A percentile compares a stretch with the other conserved stretches of the same genome.
Evolutionary conservation across 371 early-diverging fungal species (phyloP).

Genomic region (Mucor circinelloides): DNA sequence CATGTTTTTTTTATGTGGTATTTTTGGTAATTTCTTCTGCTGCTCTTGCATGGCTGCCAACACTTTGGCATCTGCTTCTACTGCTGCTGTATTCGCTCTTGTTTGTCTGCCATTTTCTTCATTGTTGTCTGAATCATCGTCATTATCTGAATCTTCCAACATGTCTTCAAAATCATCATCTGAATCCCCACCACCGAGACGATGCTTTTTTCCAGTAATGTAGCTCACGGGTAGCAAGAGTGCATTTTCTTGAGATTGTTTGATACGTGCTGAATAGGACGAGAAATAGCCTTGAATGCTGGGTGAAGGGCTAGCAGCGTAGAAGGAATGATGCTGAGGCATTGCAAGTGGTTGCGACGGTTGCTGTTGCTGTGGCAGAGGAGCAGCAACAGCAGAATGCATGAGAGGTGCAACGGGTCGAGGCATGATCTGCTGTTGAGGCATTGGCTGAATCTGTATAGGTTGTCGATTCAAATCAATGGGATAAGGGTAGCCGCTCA

Average conservation of each 20-base stretch:
- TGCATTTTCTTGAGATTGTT: conserved; percentile 47
- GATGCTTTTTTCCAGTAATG: conserved; percentile 22
- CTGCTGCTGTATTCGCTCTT: conserved; percentile 2
- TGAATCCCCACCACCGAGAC: conserved; percentile 30
- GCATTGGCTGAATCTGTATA: not conserved
- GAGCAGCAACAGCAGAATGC: not conserved
- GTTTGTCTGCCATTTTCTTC: conserved; percentile 9
- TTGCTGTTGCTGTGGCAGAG: not conserved
- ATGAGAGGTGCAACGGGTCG: not conserved
- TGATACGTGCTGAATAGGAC: conserved; percentile 44
- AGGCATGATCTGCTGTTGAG: not conserved
- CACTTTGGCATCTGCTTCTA: conserved; percentile 1
- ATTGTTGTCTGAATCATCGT: conserved; percentile 10
- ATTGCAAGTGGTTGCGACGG: not conserved
- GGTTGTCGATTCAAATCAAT: not conserved
- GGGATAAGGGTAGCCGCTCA: not conserved
- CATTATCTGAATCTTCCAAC: conserved; percentile 38
- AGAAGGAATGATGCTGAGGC: not conserved
- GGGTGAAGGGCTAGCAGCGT: not conserved
- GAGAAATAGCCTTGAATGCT: conserved; percentile 44
- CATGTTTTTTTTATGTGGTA: conserved; percentile 34
- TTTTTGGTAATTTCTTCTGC: conserved; percentile 20
- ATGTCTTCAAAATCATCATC: conserved; percentile 47
- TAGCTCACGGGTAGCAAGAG: conserved; percentile 45
- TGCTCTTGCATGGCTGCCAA: conserved; percentile 7